These are phyloP conservation scores for Tolypocladium endophyticum DNA, from an alignment of 2,329 filamentous ascomycete species.

Conservation along the genomic window DNA sequence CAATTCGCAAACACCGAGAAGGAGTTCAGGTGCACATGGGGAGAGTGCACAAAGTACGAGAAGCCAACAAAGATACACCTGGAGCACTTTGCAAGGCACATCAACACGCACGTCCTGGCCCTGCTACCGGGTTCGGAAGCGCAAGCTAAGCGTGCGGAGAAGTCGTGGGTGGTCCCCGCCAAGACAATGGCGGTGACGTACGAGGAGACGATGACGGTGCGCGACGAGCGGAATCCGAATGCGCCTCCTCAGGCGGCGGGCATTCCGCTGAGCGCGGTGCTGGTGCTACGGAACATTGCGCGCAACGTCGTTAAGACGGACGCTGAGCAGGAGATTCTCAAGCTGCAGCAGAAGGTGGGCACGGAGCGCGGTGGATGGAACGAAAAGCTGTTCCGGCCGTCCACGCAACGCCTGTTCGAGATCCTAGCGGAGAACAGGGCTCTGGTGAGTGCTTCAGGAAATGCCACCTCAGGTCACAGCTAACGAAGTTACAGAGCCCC, in stretches of 20 bases:
- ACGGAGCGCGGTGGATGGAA: conserved; percentile 47
- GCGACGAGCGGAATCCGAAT: conserved; percentile 49
- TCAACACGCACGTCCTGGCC: conserved; percentile 56
- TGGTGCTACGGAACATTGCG: conserved; percentile 72
- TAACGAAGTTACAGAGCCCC: conserved; percentile 20
- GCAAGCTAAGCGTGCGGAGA: conserved; percentile 10
- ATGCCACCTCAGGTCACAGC: neutral
- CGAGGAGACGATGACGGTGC: conserved; percentile 45
- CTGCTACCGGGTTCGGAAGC: conserved; percentile 15
- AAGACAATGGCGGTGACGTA: conserved; percentile 43
- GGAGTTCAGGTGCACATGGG: conserved; percentile 56
- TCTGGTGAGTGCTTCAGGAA: conserved; percentile 32
- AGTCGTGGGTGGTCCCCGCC: conserved; percentile 40
- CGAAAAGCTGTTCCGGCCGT: conserved; percentile 55
- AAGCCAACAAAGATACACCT: conserved; percentile 33
- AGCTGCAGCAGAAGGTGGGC: conserved; percentile 30
- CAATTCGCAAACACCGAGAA: conserved; percentile 45
- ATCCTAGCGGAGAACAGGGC: conserved; percentile 59
- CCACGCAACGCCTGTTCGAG: conserved; percentile 55
- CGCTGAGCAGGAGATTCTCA: conserved; percentile 42
- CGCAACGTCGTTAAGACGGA: conserved; percentile 53
- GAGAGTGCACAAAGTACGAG: conserved; percentile 48
- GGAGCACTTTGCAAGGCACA: conserved; percentile 47
- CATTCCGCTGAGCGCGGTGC: conserved; percentile 65
- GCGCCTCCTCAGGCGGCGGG: conserved; percentile 56